phyloP scores from a whole-genome alignment of 257 asterid genomes.

The Solanum phureja region DNA sequence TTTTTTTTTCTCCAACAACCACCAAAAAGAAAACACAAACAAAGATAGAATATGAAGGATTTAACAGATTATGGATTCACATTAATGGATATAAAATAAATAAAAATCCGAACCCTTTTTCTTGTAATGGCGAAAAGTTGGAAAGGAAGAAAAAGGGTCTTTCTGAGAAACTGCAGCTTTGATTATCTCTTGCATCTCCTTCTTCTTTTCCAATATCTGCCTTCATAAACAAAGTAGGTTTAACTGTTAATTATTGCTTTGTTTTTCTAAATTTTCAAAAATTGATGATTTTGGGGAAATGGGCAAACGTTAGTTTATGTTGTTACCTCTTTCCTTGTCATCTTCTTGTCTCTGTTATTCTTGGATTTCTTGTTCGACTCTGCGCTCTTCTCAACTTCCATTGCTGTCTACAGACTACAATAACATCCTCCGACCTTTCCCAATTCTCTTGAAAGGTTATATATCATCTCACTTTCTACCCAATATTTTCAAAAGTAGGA shows the following conservation, averaged over 20 bases:
- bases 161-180: constrained; percentile 41
- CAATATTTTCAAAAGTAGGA: background rate
- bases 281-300: background rate
- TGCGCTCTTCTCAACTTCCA: constrained; percentile 17
- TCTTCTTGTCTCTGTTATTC: constrained; percentile 15
- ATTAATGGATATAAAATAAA: background rate
- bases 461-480: background rate
- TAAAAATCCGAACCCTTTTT: constrained; percentile 30
- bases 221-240: constrained; percentile 8
- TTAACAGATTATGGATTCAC: background rate
- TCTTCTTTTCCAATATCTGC: constrained; percentile 68
- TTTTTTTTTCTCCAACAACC: too few relatives aligned
- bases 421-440: background rate
- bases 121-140: constrained; percentile 39
- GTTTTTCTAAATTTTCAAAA: background rate
- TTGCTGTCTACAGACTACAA: background rate
- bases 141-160: constrained; percentile 51
- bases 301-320: background rate
- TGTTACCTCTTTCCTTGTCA: constrained; percentile 44
- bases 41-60: background rate
- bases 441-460: background rate
- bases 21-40: background rate
- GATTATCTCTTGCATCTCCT: constrained; percentile 30
- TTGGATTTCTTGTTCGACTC: background rate
- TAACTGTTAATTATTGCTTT: background rate